Base-by-base conservation (phyloP, 2,329 filamentous ascomycete species). In the Penicillium sp. region DNA sequence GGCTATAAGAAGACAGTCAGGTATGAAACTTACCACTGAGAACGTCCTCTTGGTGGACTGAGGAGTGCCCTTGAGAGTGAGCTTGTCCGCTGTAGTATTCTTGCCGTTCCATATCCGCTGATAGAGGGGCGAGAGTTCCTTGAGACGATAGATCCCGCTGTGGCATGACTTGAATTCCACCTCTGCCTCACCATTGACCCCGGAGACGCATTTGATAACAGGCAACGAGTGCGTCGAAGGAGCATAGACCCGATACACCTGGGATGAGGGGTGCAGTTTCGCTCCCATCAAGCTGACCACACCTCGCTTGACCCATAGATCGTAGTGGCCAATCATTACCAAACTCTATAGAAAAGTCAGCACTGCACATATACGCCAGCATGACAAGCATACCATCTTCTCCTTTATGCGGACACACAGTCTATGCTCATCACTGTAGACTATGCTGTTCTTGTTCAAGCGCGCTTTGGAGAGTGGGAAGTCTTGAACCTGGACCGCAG, bases 251-350 rank as follows among this genome's bases (percentile, higher is more conserved):
- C 75, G 68, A 56, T 76, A 72, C 2, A 67, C 40, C 10, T 58
- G 57, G 7, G 69, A 59, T 1, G 72, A 71, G 12, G 75, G 70
- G 48, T 73, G 70, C 9, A 83, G 56, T 35, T 78, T 77, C n/a
- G 79, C 78, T 31, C 81, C 81, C 61, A 79, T 77, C 42, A 83
- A 61, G 41, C 74, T 77, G 31, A 82, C 65, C 24, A 78, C 71
- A 12, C 80, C 81, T 58, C 72, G 69, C 38, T 75, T 71, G 5
- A 83, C 75, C 65, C 74, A 74, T 15, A 84, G 60, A 50, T 79
- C 73, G 57, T 79, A 83, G 37, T 75, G 72, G 12, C 81, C 81
- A n/a, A 74, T 43, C 5, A 75, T 43, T 6, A 68, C 66, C 26
- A 65, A 73, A 32, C 66, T 74, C 72, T 74, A 53, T n/a, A 19